Evolutionary conservation across 2,329 filamentous ascomycete genomes (phyloP), one percentile per base, ranked within the genome.

Genomic region (Penicillium olsonii): DNA sequence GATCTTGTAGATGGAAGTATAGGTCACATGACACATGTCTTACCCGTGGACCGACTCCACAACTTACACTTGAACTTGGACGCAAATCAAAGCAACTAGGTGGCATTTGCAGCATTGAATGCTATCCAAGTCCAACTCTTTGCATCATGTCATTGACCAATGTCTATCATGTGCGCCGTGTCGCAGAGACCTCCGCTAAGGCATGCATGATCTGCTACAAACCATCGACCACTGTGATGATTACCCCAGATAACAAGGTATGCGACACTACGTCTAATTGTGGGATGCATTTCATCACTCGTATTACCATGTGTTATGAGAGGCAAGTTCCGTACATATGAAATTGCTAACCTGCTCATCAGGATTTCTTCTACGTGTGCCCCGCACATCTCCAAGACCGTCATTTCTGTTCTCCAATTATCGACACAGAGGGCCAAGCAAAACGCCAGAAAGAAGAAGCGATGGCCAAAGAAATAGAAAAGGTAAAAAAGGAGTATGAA

Each of bases 311-410:
- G 7, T 31, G 4, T n/a, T 31, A 12, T n/a, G 2, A 6, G 12
- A 2, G 11, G 4, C 7, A n/a, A n/a, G 12, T n/a, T n/a, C 29
- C 29, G 22, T 46, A 2, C 6, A 29, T 20, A 4, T 14, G 1
- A 20, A 29, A 12, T 26, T 9, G 24, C 49, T 60, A 15, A 56
- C 19, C 17, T 10, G 17, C 17, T 26, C 14, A 14, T 8, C 40
- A 86, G 84, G 91, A 96, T 68, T 95, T 91, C 73, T 97, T 99
- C 75, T 96, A 95, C 68, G 83, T 95, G 37, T 99, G 94, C 62
- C 79, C 85, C 5, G 78, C 81, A 26, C 94, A 99, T 70, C 76
- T 97, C 8, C 89, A 87, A 63, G 94, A 97, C 65, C 78, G 78
- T 26, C 84, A 87, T 34, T 97, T 96, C 69, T 92, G 88, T 65